Conservation (phyloP, 768 basidiomycete genomes). For the Amanita subjunquillea region DNA sequence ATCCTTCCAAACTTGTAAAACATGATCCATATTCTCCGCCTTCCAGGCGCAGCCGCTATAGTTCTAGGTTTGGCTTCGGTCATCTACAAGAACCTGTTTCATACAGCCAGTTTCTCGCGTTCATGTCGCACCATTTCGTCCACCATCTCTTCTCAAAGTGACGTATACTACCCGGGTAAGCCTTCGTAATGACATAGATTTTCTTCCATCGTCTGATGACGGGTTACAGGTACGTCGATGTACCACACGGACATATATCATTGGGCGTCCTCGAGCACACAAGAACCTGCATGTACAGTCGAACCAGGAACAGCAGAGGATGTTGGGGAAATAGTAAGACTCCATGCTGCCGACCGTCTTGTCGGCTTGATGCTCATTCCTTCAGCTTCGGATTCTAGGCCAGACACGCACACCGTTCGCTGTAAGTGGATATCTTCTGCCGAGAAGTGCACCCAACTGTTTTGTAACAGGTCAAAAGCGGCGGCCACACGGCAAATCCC, state of each 20-base stretch:
- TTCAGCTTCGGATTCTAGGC: not conserved
- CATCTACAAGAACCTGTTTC: not conserved
- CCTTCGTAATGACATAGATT: constrained; percentile 4
- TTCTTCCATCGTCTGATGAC: not conserved
- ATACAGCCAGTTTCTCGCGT: not conserved
- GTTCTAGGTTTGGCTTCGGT: not conserved
- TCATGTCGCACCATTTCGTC: not conserved
- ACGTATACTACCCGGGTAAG: constrained; percentile 7
- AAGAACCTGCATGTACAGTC: constrained; percentile 1
- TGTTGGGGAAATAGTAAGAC: constrained; percentile 1
- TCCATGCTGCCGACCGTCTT: not conserved
- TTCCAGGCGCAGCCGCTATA: not conserved
- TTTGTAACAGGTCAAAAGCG: constrained; percentile 33
- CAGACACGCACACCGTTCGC: not conserved
- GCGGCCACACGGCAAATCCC: constrained; percentile 33
- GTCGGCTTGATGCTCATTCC: not conserved
- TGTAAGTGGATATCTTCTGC: not conserved
- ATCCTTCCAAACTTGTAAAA: not conserved
- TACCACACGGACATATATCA: constrained; percentile 1
- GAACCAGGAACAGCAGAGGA: constrained; percentile 3
- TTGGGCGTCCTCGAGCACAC: not conserved
- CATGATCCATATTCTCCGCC: not conserved
- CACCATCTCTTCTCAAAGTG: not conserved
- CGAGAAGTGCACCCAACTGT: not conserved
- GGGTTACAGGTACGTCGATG: not conserved